Evolutionary conservation across 371 early-diverging fungal genomes (phyloP), one percentile per base, ranked within the genome.

Genomic region (Mortierella sp.): DNA sequence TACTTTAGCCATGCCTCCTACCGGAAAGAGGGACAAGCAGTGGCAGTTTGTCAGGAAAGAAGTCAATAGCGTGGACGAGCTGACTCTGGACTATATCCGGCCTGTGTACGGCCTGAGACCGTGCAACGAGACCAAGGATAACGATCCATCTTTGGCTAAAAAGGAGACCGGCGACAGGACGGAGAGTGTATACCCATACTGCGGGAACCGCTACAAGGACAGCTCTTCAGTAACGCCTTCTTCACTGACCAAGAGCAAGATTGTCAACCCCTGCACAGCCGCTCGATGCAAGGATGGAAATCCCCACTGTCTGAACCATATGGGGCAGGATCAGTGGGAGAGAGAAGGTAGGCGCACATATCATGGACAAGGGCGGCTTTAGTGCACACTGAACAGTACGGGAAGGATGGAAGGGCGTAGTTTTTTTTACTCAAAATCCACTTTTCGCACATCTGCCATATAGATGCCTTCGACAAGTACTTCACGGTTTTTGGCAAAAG

Each of bases 291-390:
- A 88, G 40, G 89, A 87, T 24, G 77, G 79, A 3, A 89, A 90
- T 50, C 89, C 89, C 28, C 90, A 90, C 61, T 89, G 89, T 53
- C 64, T 88, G 34, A 89, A 90, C 59, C 77, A 85, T 71, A 71
- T 89, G 48, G 89, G 89, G 8, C 89, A 86, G 50, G 87, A 81
- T 0, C 77, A 78, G 21, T 89, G 89, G 89, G 83, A 83, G 26
- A 71, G 70, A 31, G 83, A 85, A 72, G 90, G 90, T 90, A 80
- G 24, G 34, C 43, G 8, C n/a, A 8, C 13, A 9, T 4, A 48
- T 31, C 59, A 28, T 11, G 3, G 24, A 11, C 21, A 46, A 24
- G 5, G 44, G 14, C 40, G 2, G 21, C 5, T 5, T 5, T 67
- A 10, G 37, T 34, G 0, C 8, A 34, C 5, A 16, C 2, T 34